Base-by-base conservation (phyloP, 352 stramenopile species). In the Stramenopiles sp. region DNA sequence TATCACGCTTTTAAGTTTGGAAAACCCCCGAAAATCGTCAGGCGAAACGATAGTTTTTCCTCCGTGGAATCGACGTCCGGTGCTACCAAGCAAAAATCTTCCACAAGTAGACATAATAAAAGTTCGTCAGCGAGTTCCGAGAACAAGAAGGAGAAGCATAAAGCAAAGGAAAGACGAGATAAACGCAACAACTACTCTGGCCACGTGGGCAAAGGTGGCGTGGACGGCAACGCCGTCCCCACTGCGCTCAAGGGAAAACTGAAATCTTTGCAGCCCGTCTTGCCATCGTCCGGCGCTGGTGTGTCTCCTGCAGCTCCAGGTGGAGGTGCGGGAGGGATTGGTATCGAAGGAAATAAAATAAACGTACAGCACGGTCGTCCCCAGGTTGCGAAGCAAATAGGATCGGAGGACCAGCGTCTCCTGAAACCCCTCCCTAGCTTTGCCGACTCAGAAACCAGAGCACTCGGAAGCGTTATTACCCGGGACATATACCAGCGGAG, bases 401-500 rank as follows among this genome's bases (percentile, higher is more conserved):
- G 43, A 18, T 18, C 12, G 12, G 43, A 53, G 25, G 43, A 53
- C 12, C 12, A 53, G 25, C 71, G 75, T 32, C 73, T 94, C 32
- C 78, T 95, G 1, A 93, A 92, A 75, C 89, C 90, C 4, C 76
- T 95, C 4, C 88, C 90, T 12, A 82, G 81, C 4, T 95, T 94
- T 77, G 82, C 81, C 32, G 90, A 96, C 75, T 81, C 83, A 6
- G 91, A 96, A 75, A 79, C 94, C 43, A 83, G 86, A 0, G 82
- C 86, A 32, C 82, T 96, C 25, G 89, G 88, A 3, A 82, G 91
- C 73, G 90, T 81, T 3, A 95, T 96, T 49, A 91, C 85, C 53
- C 80, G 88, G 32, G 91, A 97, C 75, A 97, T 97, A 74, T 94
- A 91, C 79, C 84, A 89, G 78, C 88, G 89, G 75, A 90, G 94